phyloP scores from a whole-genome alignment of 164 flowering plant species.

The Berberis vulgaris region DNA sequence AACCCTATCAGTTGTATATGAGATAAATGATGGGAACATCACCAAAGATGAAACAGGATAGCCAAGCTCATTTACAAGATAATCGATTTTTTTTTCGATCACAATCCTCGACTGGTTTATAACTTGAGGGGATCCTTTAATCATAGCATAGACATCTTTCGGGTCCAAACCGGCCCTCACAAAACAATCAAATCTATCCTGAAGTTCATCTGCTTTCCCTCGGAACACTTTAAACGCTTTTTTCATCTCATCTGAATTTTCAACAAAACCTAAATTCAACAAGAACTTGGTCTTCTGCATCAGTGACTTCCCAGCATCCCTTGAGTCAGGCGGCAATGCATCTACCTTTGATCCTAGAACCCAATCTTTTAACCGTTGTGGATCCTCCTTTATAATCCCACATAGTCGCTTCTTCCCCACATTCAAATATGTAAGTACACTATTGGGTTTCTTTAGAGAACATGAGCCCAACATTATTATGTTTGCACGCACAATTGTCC shows the following conservation, averaged over 20 bases:
- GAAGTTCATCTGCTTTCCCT: slow-evolving; percentile 58
- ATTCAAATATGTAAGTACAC: slow-evolving; percentile 27
- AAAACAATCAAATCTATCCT: slow-evolving; percentile 60
- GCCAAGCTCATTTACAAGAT: slow-evolving; percentile 46
- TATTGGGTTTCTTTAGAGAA: slow-evolving; percentile 32
- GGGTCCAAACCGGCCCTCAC: slow-evolving; percentile 49
- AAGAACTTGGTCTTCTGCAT: slow-evolving; percentile 43
- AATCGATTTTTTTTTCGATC: slow-evolving; percentile 42
- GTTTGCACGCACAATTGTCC: slow-evolving; percentile 28
- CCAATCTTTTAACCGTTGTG: slow-evolving; percentile 42
- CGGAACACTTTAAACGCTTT: slow-evolving; percentile 44
- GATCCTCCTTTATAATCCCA: slow-evolving; percentile 39
- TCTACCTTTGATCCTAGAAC: slow-evolving; percentile 27
- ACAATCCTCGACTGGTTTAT: slow-evolving; percentile 39
- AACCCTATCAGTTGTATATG: slow-evolving; percentile 29
- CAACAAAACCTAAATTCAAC: slow-evolving; percentile 41
- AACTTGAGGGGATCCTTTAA: slow-evolving; percentile 47
- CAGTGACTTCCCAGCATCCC: slow-evolving; percentile 15
- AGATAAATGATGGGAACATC: slow-evolving; percentile 40
- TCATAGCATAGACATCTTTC: slow-evolving; percentile 39
- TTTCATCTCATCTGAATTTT: slow-evolving; percentile 39
- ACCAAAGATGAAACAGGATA: slow-evolving; percentile 38
- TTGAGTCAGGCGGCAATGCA: slow-evolving; percentile 19
- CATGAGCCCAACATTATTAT: slow-evolving; percentile 36
- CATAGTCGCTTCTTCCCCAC: slow-evolving; percentile 38